Evolutionary conservation across 257 asterid species (phyloP), one percentile per base, ranked within the genome.

Genomic region (Solanum pinnatisectum): DNA sequence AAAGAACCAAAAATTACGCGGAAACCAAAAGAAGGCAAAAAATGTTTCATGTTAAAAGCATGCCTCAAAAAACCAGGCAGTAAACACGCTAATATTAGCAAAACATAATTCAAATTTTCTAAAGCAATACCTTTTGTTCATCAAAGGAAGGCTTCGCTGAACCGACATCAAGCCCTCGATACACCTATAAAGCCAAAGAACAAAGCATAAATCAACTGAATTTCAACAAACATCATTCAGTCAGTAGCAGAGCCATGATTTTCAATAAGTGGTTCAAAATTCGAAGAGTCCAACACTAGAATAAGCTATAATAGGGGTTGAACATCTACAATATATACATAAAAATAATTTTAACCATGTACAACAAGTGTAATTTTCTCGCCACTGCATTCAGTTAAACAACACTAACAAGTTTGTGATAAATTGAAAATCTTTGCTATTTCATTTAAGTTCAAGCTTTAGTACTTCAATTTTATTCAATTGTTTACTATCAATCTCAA

Each of bases 101-200:
- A 52, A 49, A 49, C 42, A 52, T 52, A 32, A 88, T 25, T 9
- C 72, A 59, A 83, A 72, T 27, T 44, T 70, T 65, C 18, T 59
- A 30, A 56, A 33, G 23, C 39, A 8, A 77, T 90, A 96, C 99
- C 98, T 93, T 91, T 92, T 98, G 92, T 73, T 96, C 98, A 67
- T 73, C 84, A 65, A 88, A 4, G 2, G 98, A 92, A 90, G 99
- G 98, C 88, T 97, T 97, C 27, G 99, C 99, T 12, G 99, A 95
- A 84, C 99, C 99, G 25, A 96, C 89, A 89, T 97, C 98, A 87
- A 97, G 98, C 67, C 99, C 98, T 92, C 91, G 90, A 92, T 96
- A 97, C 82, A 97, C 98, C 99, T 96, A 91, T 49, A 30, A 18
- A 32, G 22, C 86, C 46, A 32, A 32, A 82, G 44, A 32, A 49